A percentile compares a stretch with the other conserved stretches of the same genome.
Conservation (phyloP, 805 yeast genomes). For the Candida pseudofarinosa region DNA sequence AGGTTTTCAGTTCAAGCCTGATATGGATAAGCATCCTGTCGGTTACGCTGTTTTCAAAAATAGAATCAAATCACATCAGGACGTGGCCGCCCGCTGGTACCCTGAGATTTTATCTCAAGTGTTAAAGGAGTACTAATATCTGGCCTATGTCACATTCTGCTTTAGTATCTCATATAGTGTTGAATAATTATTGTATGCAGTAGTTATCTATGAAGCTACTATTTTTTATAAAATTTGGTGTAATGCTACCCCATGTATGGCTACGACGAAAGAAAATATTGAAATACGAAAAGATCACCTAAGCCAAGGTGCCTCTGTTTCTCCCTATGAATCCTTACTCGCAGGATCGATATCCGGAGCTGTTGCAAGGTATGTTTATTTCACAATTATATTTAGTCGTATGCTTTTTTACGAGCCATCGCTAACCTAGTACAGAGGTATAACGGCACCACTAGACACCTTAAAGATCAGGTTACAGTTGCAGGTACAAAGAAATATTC, state of each 20-base stretch:
- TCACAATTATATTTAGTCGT: too few relatives aligned
- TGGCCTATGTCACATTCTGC: too few relatives aligned
- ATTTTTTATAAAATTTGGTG: too few relatives aligned
- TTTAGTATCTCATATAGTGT: too few relatives aligned
- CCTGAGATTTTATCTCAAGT: constrained; percentile 36
- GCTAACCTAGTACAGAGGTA: constrained; percentile 39
- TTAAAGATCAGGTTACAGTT: constrained; percentile 73
- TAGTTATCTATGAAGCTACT: too few relatives aligned
- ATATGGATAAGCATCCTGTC: constrained; percentile 36
- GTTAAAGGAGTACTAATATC: constrained; percentile 18
- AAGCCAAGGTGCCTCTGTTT: constrained; percentile 48
- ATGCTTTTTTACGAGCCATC: background rate
- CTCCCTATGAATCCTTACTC: constrained; percentile 49
- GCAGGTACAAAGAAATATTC: constrained; percentile 14
- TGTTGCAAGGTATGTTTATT: constrained; percentile 37
- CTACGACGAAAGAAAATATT: background rate
- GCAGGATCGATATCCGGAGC: constrained; percentile 76
- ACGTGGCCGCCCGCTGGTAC: constrained; percentile 40
- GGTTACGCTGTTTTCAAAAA: constrained; percentile 45
- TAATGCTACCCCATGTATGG: background rate
- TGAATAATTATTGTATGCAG: too few relatives aligned
- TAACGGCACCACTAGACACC: constrained; percentile 76
- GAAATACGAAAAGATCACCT: constrained; percentile 37
- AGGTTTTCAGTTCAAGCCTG: constrained; percentile 39
- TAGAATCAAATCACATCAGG: constrained; percentile 42